These are phyloP conservation scores for Fusarium paranaense DNA, from an alignment of 2,329 filamentous ascomycete species.

Conservation along the genomic window DNA sequence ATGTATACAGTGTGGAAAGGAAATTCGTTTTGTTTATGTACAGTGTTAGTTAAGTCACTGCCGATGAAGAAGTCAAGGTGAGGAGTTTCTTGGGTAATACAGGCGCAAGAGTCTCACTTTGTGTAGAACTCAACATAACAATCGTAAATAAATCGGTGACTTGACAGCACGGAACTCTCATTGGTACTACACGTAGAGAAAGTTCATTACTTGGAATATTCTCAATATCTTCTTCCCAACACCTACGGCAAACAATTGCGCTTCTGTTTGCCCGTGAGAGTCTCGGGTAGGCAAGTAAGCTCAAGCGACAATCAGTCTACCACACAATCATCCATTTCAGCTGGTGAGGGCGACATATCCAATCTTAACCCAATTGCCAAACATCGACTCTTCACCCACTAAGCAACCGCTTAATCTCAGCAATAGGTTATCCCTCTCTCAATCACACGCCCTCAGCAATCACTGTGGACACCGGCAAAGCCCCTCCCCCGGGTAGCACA, in stretches of 20 bases:
- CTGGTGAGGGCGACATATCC: not conserved
- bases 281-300: not conserved
- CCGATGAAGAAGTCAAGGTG: too few relatives aligned
- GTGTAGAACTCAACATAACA: not conserved
- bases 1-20: not conserved
- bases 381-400: not conserved
- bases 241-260: not conserved
- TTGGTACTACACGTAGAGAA: not conserved
- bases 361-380: not conserved
- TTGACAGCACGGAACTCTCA: not conserved
- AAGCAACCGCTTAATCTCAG: not conserved
- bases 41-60: not conserved
- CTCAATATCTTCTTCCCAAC: not conserved
- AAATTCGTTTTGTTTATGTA: not conserved
- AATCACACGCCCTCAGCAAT: not conserved
- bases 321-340: not conserved
- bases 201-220: not conserved
- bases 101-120: not conserved
- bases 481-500: not conserved
- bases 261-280: not conserved
- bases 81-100: not conserved
- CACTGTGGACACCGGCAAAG: not conserved
- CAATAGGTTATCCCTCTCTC: not conserved
- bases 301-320: not conserved
- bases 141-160: not conserved